Evolutionary conservation across 1,284 basidiomycete species (phyloP), one percentile per base, ranked within the genome.

Genomic region (Inonotus hispidus): DNA sequence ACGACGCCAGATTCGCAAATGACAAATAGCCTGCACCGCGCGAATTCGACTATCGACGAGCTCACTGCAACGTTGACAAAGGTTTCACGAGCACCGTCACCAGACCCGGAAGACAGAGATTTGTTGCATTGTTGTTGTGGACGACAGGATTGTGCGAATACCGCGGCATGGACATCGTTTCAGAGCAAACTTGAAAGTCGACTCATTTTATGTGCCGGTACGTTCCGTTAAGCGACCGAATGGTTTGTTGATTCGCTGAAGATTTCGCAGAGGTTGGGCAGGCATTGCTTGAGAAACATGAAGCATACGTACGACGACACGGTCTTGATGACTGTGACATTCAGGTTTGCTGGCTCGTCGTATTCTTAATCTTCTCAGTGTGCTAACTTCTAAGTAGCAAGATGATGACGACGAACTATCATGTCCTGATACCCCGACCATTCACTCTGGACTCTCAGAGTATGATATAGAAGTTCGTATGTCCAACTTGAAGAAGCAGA

Each of bases 221-320:
- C 64, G 84, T 79, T 14, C 46, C 56, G 62, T 27, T 53, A 21
- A 54, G 39, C 39, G 16, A 19, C 23, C 32, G 11, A 7, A 27
- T 10, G 4, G 10, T 27, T 38, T 54, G 29, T 47, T 29, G 29
- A 14, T n/a, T 2, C 35, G 53, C 54, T 23, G 67, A 93, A 96
- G 77, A 88, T 98, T 52, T 95, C 52, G 25, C 67, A 93, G 94
- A 97, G 77, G 89, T 98, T 53, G 95, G 95, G 1, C 92, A 94
- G 73, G 94, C 94, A 1, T 75, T 98, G 50, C 73, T 98, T 53
- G 85, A 90, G 69, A 80, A 89, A 64, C 93, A 95, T 71, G 94
- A 96, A 73, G 90, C 88, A 2, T 90, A 91, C 71, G 82, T 94
- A 54, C 84, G 88, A 59, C 79, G 82, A 66, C 84, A 87, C 67